Base-by-base conservation (phyloP, 495 filamentous ascomycete genomes). In the Chaetomium fimeti region DNA sequence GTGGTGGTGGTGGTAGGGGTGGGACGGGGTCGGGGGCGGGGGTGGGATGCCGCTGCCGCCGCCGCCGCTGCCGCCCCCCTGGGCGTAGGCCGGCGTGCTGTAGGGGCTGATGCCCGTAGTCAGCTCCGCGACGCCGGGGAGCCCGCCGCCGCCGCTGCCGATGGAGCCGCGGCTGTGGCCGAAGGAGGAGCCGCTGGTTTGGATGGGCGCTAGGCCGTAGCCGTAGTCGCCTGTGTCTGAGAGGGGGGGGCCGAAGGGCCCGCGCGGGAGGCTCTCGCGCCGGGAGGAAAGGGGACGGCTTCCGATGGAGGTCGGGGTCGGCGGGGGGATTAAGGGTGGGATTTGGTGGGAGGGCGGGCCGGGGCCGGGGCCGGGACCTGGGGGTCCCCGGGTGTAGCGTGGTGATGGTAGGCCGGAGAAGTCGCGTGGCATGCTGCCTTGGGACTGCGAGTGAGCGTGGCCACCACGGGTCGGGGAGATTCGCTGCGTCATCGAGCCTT, bases 81-180 rank as follows among this genome's bases (percentile, higher is more conserved):
- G 18, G 13, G 53, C 47, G 64, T 84, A 84, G 6, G 82, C 82
- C 22, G 82, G 80, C 22, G 81, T 81, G 69, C 69, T 81, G 63
- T 84, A 84, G 18, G 82, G 80, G 60, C 79, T 81, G 29, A 83
- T 68, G 22, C 82, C 83, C 1, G 83, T 85, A 0, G 83, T 85
- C 64, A 85, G 76, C 68, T 85, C 82, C 22, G 79, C 78, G 12
- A 85, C 76, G 68, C 81, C 79, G 7, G 83, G 72, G 64, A 80
- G 72, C 22, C 71, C 74, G 15, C 74, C 70, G 12, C 22, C 18
- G 5, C 36, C 32, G 32, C 32, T 36, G 32, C 32, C 8, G 32
- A 36, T 36, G 8, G 32, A 36, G 32, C 32, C 32, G 32, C 32
- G 32, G 32, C 32, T 36, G 7, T 36, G 32, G 8, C 32, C 32